Evolutionary conservation across 148 eudicot species (phyloP).

Genomic region (Tetragonia tetragonoides): DNA sequence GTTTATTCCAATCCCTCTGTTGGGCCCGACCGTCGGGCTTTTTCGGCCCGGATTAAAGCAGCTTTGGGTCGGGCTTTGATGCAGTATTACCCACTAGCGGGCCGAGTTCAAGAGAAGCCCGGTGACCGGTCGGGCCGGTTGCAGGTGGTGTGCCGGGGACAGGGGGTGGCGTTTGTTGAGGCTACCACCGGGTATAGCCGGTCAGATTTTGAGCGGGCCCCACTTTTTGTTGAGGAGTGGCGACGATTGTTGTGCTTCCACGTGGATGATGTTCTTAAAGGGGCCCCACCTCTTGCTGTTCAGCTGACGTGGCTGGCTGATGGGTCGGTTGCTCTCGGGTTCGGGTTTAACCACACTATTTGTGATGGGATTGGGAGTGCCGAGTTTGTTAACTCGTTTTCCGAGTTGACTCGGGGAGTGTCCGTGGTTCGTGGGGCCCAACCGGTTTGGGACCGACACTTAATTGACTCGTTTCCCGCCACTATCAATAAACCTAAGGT

Average conservation of each 20-base stretch:
- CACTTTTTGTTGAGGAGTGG: conserved; percentile 52
- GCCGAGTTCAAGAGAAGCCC: conserved; percentile 41
- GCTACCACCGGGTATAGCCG: conserved; percentile 39
- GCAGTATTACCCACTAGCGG: conserved; percentile 69
- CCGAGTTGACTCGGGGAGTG: conserved; percentile 42
- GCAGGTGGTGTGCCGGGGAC: conserved; percentile 56
- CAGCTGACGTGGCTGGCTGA: conserved; percentile 88
- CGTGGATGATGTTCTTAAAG: conserved; percentile 50
- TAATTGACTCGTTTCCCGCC: conserved; percentile 26
- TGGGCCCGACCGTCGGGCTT: conserved; percentile 21
- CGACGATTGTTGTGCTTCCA: conserved; percentile 44
- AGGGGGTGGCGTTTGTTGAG: conserved; percentile 63
- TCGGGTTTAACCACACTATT: conserved; percentile 65
- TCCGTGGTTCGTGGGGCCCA: conserved; percentile 22
- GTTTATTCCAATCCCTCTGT: conserved; percentile 30
- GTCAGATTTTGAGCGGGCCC: conserved; percentile 55
- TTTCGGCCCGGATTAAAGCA: conserved; percentile 35
- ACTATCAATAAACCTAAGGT: too few relatives aligned
- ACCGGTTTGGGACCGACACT: conserved; percentile 58
- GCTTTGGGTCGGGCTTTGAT: conserved; percentile 56
- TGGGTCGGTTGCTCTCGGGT: conserved; percentile 46
- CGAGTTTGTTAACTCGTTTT: conserved; percentile 52
- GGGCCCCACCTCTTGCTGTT: conserved; percentile 56
- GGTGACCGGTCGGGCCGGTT: conserved; percentile 36
- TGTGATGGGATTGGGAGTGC: conserved; percentile 74